phyloP scores from a whole-genome alignment of 306 rosid species.

The Cyamopsis tetragonoloba region DNA sequence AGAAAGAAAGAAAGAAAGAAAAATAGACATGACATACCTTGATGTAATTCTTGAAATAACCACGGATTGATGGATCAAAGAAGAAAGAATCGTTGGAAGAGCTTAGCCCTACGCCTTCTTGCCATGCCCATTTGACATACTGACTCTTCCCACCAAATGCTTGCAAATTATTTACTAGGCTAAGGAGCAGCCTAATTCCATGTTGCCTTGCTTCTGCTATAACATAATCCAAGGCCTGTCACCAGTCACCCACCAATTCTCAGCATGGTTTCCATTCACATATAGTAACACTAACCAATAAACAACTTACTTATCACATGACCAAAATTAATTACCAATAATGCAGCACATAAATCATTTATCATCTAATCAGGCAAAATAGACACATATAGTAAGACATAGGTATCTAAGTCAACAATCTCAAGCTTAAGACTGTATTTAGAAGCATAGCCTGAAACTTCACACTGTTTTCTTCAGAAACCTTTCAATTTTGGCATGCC shows the following conservation, averaged over 20 bases:
- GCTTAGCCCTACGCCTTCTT: slow-evolving; percentile 88
- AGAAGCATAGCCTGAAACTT: not conserved
- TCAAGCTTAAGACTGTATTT: not conserved
- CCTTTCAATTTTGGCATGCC: slow-evolving; percentile 6
- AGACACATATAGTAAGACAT: not conserved
- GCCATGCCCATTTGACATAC: slow-evolving; percentile 99
- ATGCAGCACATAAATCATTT: not conserved
- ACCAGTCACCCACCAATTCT: slow-evolving; percentile 48
- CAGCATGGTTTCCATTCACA: slow-evolving; percentile 3
- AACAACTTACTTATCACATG: slow-evolving; percentile 4
- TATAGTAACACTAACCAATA: slow-evolving; percentile 5
- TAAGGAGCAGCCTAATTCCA: slow-evolving; percentile 80
- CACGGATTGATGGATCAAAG: slow-evolving; percentile 83
- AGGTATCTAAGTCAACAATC: not conserved
- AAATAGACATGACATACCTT: slow-evolving; percentile 48
- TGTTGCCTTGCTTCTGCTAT: slow-evolving; percentile 82
- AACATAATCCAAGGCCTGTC: slow-evolving; percentile 88
- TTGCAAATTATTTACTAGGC: slow-evolving; percentile 89
- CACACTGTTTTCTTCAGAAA: slow-evolving; percentile 1
- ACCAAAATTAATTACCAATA: not conserved
- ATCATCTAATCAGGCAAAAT: not conserved
- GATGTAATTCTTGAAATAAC: slow-evolving; percentile 75
- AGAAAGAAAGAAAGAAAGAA: not conserved
- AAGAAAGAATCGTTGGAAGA: slow-evolving; percentile 96
- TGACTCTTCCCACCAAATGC: slow-evolving; percentile 95